Conservation (phyloP, 805 yeast species). For the Kazachstania martiniae region DNA sequence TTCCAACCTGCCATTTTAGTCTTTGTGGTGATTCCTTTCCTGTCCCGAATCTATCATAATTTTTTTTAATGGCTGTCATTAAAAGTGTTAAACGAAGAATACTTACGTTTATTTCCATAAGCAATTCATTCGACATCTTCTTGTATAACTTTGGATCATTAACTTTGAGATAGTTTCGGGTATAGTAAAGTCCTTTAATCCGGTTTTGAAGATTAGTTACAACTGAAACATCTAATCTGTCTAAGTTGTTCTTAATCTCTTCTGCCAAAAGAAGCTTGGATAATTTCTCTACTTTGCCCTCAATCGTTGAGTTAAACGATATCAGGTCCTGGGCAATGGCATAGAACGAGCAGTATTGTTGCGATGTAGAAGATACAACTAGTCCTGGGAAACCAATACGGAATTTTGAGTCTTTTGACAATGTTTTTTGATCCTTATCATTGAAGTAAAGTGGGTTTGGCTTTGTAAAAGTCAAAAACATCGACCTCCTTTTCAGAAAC, state of each 20-base stretch:
- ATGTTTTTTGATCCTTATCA: constrained; percentile 15
- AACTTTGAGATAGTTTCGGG: constrained; percentile 32
- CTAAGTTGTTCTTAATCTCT: constrained; percentile 33
- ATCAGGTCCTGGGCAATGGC: constrained; percentile 38
- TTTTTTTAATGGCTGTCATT: constrained; percentile 33
- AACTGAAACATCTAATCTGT: constrained; percentile 29
- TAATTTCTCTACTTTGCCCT: constrained; percentile 35
- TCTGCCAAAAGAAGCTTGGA: constrained; percentile 44
- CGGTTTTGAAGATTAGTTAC: constrained; percentile 41
- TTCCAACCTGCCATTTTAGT: constrained; percentile 38
- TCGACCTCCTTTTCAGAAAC: constrained; percentile 42
- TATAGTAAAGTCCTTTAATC: constrained; percentile 32
- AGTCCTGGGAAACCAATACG: constrained; percentile 36
- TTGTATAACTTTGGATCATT: constrained; percentile 26
- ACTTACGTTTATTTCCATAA: constrained; percentile 26
- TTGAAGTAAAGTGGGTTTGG: constrained; percentile 43
- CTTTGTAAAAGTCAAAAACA: constrained; percentile 37
- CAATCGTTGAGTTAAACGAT: constrained; percentile 27
- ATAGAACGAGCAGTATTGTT: constrained; percentile 45
- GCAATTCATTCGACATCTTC: constrained; percentile 30
- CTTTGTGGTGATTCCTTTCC: constrained; percentile 13
- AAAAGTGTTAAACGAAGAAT: constrained; percentile 33
- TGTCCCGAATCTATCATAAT: constrained; percentile 22
- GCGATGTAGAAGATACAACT: constrained; percentile 42
- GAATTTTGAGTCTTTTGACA: constrained; percentile 23